Percentiles rank a stretch among this genome's conserved stretches.
These are phyloP conservation scores for Chytridiales sp. DNA, from an alignment of 371 early-diverging fungal genomes.

Conservation along the genomic window DNA sequence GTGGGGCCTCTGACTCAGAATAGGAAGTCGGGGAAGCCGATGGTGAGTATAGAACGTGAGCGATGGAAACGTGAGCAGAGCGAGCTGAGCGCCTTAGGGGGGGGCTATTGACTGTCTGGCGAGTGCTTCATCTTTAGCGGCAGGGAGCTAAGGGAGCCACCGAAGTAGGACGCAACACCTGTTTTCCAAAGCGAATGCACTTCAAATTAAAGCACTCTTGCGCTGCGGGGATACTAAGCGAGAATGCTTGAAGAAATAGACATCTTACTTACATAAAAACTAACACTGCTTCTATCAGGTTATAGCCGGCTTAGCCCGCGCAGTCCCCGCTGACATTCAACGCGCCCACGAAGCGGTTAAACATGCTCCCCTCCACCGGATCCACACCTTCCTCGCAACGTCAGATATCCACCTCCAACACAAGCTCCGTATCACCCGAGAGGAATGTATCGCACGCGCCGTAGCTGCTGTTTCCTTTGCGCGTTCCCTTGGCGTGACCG, in stretches of 20 bases:
- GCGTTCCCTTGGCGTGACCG: slow-evolving; percentile 68
- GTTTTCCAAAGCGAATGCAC: no score
- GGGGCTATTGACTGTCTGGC: no score
- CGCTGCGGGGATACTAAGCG: no score
- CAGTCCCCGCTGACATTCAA: slow-evolving; percentile 80
- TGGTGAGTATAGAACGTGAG: slow-evolving; percentile 60
- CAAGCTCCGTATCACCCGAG: slow-evolving; percentile 87
- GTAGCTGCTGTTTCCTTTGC: slow-evolving; percentile 80
- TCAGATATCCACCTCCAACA: slow-evolving; percentile 92
- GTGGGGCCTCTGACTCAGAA: slow-evolving; percentile 83
- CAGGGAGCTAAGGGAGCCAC: no score
- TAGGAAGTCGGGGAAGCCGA: slow-evolving; percentile 76
- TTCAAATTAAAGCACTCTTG: no score
- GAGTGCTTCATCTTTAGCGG: no score
- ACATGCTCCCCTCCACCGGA: slow-evolving; percentile 80
- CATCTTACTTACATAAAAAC: no score
- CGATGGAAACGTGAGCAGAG: not conserved
- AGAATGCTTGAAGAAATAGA: no score
- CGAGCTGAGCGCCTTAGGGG: no score
- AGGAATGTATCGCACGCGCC: slow-evolving; percentile 82
- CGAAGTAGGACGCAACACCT: no score
- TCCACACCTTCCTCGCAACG: slow-evolving; percentile 94
- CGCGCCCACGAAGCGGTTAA: slow-evolving; percentile 87
- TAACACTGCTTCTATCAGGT: slow-evolving; percentile 45
- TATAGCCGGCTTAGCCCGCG: slow-evolving; percentile 90